phyloP scores from a whole-genome alignment of 768 basidiomycete species.

The Mycena alexandri region DNA sequence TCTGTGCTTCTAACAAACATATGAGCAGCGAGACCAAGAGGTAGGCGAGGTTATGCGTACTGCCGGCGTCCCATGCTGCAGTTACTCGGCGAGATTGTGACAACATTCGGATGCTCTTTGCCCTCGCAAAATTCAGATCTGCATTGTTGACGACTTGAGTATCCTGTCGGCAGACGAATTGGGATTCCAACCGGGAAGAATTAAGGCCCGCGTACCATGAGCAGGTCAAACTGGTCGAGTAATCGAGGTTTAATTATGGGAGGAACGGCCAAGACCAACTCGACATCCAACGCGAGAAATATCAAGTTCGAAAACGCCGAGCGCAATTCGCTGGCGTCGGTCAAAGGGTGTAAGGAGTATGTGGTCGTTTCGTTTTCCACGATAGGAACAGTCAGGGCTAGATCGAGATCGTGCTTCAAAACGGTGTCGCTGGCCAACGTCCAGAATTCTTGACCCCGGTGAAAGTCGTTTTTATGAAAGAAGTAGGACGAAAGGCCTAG shows the following conservation, averaged over 20 bases:
- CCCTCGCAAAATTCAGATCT: slow-evolving; percentile 29
- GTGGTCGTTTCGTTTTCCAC: not conserved
- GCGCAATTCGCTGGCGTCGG: slow-evolving; percentile 28
- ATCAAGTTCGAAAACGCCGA: slow-evolving; percentile 30
- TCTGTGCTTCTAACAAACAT: not conserved
- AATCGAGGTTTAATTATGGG: slow-evolving; percentile 24
- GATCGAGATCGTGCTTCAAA: slow-evolving; percentile 31
- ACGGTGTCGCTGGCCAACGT: slow-evolving; percentile 19
- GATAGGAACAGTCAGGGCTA: slow-evolving; percentile 21
- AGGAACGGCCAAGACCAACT: slow-evolving; percentile 25
- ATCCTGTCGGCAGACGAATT: not conserved
- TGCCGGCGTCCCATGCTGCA: slow-evolving; percentile 24
- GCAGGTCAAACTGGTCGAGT: slow-evolving; percentile 23
- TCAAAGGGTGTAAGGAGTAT: slow-evolving; percentile 29
- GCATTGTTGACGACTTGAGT: slow-evolving; percentile 19
- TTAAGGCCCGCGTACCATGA: slow-evolving; percentile 22
- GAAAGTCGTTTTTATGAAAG: slow-evolving; percentile 30
- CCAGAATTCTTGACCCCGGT: slow-evolving; percentile 30
- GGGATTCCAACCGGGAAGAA: not conserved
- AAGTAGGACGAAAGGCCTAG: slow-evolving; percentile 32
- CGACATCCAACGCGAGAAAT: slow-evolving; percentile 14
- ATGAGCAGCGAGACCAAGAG: not conserved
- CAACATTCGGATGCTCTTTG: slow-evolving; percentile 32
- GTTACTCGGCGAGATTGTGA: slow-evolving; percentile 24
- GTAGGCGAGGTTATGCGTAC: not conserved